phyloP scores from a whole-genome alignment of 208 protist species.

The Trypanosomatidae sp. region DNA sequence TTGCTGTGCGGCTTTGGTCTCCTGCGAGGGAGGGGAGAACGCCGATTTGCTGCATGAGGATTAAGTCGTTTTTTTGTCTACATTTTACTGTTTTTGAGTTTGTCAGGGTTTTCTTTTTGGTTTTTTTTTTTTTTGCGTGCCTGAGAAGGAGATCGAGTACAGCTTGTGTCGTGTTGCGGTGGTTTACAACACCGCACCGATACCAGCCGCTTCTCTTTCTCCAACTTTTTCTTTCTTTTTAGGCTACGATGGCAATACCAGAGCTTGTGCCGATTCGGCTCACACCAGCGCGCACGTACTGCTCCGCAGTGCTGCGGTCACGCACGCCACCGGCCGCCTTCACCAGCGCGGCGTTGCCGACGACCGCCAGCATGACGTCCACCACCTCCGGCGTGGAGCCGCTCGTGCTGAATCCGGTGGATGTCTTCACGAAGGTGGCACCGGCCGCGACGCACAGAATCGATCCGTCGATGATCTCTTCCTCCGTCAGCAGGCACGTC shows the following conservation, averaged over 20 bases:
- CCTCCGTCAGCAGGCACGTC: slow-evolving; percentile 84
- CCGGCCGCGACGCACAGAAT: slow-evolving; percentile 85
- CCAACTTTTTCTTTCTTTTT: no score
- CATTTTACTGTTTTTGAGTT: no score
- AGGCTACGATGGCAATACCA: slow-evolving; percentile 83
- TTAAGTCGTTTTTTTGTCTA: no score
- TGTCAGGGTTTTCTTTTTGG: no score
- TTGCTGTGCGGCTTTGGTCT: no score
- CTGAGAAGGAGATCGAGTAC: no score
- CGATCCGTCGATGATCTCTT: slow-evolving; percentile 91
- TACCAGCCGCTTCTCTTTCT: no score
- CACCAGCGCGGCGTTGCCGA: slow-evolving; percentile 75
- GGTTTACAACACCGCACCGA: no score
- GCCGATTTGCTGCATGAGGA: no score
- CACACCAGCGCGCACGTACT: slow-evolving; percentile 87
- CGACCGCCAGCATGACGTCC: slow-evolving; percentile 90
- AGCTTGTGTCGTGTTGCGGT: no score
- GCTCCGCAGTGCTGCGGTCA: slow-evolving; percentile 52
- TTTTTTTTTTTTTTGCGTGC: no score
- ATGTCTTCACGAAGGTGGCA: slow-evolving; percentile 95
- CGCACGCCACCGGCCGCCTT: slow-evolving; percentile 95
- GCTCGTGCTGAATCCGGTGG: slow-evolving; percentile 92
- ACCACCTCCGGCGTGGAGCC: slow-evolving; percentile 89
- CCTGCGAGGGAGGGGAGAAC: no score
- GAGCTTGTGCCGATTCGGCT: slow-evolving; percentile 92